Evolutionary conservation across 2,329 filamentous ascomycete species (phyloP).

Genomic region (Coniochaeta hoffmannii): DNA sequence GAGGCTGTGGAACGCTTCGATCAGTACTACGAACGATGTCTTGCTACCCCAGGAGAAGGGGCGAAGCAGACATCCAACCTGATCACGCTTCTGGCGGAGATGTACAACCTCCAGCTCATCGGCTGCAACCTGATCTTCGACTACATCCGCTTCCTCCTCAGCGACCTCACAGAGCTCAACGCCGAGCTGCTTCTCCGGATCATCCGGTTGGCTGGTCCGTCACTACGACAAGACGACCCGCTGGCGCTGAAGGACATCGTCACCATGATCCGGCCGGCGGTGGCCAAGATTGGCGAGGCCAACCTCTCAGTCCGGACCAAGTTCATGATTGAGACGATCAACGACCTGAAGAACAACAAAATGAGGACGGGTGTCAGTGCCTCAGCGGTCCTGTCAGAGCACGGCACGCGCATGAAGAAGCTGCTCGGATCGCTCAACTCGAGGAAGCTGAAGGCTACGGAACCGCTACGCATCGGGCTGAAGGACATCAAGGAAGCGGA

Average conservation of each 20-base stretch:
- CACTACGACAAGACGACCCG: conserved; percentile 83
- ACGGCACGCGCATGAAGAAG: conserved; percentile 84
- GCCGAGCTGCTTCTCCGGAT: conserved; percentile 83
- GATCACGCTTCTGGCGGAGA: conserved; percentile 71
- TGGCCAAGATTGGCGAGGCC: conserved; percentile 58
- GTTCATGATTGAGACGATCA: conserved; percentile 97
- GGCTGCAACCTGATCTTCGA: conserved; percentile 82
- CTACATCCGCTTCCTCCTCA: conserved; percentile 73
- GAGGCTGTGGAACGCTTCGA: conserved; percentile 70
- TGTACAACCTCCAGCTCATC: conserved; percentile 89
- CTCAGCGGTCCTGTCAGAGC: conserved; percentile 68
- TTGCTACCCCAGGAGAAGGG: conserved; percentile 23
- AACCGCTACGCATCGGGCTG: conserved; percentile 75
- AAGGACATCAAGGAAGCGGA: conserved; percentile 76
- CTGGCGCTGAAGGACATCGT: conserved; percentile 85
- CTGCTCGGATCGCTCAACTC: conserved; percentile 70
- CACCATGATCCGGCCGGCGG: conserved; percentile 64
- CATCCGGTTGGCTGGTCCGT: conserved; percentile 72
- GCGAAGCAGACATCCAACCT: conserved; percentile 66
- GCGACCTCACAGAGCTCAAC: conserved; percentile 71
- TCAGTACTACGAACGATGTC: conserved; percentile 44
- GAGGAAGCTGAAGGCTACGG: conserved; percentile 60
- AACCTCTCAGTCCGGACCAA: conserved; percentile 81
- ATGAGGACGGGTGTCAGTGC: conserved; percentile 68
- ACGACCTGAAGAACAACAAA: conserved; percentile 89